Evolutionary conservation across 768 basidiomycete genomes (phyloP), one percentile per base, ranked within the genome.

Genomic region (Pilatotrama ljubarskyi): DNA sequence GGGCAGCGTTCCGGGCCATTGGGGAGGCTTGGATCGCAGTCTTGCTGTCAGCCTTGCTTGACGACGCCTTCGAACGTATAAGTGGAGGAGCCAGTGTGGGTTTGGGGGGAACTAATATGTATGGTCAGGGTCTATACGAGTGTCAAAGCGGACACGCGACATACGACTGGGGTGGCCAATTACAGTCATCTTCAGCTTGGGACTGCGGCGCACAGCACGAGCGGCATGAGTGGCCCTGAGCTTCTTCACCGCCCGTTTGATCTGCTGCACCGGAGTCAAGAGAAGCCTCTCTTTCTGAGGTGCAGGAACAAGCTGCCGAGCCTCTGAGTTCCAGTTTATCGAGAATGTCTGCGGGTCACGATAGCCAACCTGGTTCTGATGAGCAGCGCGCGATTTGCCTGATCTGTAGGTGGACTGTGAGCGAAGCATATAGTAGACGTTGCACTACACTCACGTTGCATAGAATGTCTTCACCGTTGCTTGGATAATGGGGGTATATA

Each of bases 211-310:
- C 10, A 32, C 40, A 9, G 48, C 53, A 43, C 55, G 48, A 2
- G 43, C 51, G 17, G 48, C 48, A 43, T 61, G 48, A 3, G 43
- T 43, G 17, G 48, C 48, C 29, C 44, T 41, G n/a, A 55, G 35
- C 35, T 61, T 55, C 53, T 55, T 25, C 20, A 50, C 14, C 1
- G n/a, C 52, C 18, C 48, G 47, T 20, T 41, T 37, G 22, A 46
- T 40, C 17, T 51, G 59, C 46, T 50, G 35, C 10, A 51, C 47
- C 44, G 48, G 43, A 43, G 13, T 83, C 97, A 58, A 82, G 95
- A 66, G 94, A 91, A 32, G 78, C 95, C 38, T 84, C 91, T 5
- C 66, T 77, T 7, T 72, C 78, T 15, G 69, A 78, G n/a, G 72
- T 76, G 15, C 67, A 78, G 15, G 77, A 77, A 32, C 61, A 72